These are phyloP conservation scores for Puccinia sorghi DNA, from an alignment of 1,284 basidiomycete species.

Conservation along the genomic window DNA sequence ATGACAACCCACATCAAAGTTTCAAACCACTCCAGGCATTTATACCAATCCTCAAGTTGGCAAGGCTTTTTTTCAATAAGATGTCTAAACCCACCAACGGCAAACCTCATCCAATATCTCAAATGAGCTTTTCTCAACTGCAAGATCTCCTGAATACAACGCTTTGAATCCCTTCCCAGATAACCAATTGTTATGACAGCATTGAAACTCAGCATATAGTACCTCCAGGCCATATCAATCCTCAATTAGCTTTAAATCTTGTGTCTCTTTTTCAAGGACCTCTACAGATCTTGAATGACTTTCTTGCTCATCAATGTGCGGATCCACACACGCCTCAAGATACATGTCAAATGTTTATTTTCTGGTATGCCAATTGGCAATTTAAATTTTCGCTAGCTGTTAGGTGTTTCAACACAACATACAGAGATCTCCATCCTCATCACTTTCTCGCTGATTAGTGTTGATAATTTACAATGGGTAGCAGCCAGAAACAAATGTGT, in stretches of 20 bases:
- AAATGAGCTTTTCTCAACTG: background rate
- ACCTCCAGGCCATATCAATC: too few relatives aligned
- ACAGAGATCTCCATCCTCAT: background rate
- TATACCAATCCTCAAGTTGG: background rate
- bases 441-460: too few relatives aligned
- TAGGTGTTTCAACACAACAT: background rate
- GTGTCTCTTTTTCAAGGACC: background rate
- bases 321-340: background rate
- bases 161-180: background rate
- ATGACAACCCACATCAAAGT: background rate
- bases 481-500: too few relatives aligned
- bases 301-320: background rate
- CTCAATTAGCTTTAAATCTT: background rate
- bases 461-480: too few relatives aligned
- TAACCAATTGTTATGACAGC: background rate
- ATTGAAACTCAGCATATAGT: too few relatives aligned
- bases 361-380: slow-evolving; percentile 3
- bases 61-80: slow-evolving; percentile 3
- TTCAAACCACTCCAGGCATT: background rate
- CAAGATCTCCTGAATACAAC: background rate
- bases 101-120: background rate
- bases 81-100: slow-evolving; percentile 2
- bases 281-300: background rate
- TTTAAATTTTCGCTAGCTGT: background rate
- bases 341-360: background rate